Evolutionary conservation across 2,329 filamentous ascomycete species (phyloP), one percentile per base, ranked within the genome.

Genomic region (Alternaria gaisen): DNA sequence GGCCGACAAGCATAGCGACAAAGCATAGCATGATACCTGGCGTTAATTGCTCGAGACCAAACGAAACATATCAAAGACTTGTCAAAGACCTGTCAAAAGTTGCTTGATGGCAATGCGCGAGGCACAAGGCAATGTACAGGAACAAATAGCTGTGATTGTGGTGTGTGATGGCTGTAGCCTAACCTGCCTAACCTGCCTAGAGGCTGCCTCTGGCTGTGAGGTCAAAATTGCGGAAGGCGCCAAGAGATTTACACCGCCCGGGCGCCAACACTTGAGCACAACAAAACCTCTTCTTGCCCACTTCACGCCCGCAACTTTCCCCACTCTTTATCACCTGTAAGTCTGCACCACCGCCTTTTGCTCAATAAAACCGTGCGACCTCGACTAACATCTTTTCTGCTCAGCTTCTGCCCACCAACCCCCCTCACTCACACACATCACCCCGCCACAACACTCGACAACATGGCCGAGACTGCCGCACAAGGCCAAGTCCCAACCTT

Each of bases 401-500:
- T 36, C 64, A 72, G 69, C 64, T 58, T 71, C 50, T 69, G 72
- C 75, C 70, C 72, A 69, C 64, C 62, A 58, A 26, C 64, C 65
- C 41, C 36, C 48, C 53, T 26, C 22, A 26, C 34, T 24, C 53
- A 65, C 64, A 63, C 64, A 65, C 38, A 41, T 54, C 70, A 72
- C 74, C 73, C 75, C 75, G 71, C 75, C 68, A 73, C 69, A 69
- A 70, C 73, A 71, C 63, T 44, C 55, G 61, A 63, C 71, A 71
- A 60, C 73, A 96, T 95, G 92, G 75, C 76, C 62, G 75, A 78
- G 69, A 69, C 71, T 65, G 67, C 65, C 57, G 88, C 91, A 68
- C 40, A 42, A 9, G 77, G 71, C 66, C 77, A 18, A 48, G 14
- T 85, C 72, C 93, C 94, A 72, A 97, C 93, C 82, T 99, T 99